phyloP scores from a whole-genome alignment of 129 eudicot genomes.

The Sambucus nigra region DNA sequence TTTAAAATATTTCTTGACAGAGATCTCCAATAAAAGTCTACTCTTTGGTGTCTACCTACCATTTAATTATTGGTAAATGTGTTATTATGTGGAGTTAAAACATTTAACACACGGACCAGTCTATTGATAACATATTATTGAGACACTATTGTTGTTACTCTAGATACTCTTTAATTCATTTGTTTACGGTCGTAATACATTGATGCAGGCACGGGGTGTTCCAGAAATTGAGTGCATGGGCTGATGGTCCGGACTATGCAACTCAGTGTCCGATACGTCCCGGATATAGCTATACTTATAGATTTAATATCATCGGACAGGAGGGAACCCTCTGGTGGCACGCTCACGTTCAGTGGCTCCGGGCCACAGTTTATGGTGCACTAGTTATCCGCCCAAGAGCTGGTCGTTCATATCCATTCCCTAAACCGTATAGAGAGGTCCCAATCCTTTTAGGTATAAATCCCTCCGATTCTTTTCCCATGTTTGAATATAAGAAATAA shows the following conservation, averaged over 20 bases:
- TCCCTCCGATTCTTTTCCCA: too few species aligned
- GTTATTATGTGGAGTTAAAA: too few species aligned
- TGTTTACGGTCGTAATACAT: too few species aligned
- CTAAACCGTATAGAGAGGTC: conserved; percentile 51
- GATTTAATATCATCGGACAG: conserved; percentile 53
- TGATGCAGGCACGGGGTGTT: conserved; percentile 71
- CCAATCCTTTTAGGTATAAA: conserved; percentile 53
- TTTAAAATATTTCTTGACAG: neutral
- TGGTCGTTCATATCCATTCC: conserved; percentile 54
- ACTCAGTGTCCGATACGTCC: conserved; percentile 82
- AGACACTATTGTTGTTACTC: neutral
- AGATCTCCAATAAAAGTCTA: neutral
- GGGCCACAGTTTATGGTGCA: conserved; percentile 84
- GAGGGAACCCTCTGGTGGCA: conserved; percentile 98
- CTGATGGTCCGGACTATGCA: conserved; percentile 62
- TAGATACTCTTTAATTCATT: neutral
- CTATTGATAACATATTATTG: too few species aligned
- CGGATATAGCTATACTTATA: conserved; percentile 58
- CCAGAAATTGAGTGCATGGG: conserved; percentile 55
- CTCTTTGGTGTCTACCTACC: too few species aligned
- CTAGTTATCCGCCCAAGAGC: conserved; percentile 58
- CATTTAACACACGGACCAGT: too few species aligned
- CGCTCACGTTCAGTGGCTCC: conserved; percentile 57
- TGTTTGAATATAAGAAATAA: too few species aligned
- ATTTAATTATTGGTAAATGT: too few species aligned